phyloP scores from a whole-genome alignment of 805 yeast species.

The Lipomyces chichibuensis region DNA sequence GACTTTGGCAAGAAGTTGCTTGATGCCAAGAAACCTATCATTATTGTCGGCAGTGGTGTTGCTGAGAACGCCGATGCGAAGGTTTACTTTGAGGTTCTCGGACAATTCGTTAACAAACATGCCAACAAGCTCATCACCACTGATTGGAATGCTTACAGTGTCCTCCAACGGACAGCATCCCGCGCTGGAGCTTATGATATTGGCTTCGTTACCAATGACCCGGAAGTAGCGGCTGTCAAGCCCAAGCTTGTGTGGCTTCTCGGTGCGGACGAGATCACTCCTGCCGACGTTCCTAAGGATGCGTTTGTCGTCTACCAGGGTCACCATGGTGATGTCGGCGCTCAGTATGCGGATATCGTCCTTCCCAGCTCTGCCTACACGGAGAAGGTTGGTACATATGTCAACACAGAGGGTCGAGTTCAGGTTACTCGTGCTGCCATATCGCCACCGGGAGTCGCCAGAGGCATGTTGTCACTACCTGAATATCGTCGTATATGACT shows the following conservation, averaged over 20 bases:
- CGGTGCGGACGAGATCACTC: conserved; percentile 80
- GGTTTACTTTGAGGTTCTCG: conserved; percentile 61
- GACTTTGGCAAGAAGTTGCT: conserved; percentile 68
- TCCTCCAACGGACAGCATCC: conserved; percentile 84
- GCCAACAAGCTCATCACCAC: conserved; percentile 63
- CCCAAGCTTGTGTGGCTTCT: conserved; percentile 79
- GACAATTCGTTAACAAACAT: conserved; percentile 59
- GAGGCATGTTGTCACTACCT: conserved; percentile 42
- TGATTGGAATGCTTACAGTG: conserved; percentile 80
- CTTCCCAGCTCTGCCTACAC: conserved; percentile 89
- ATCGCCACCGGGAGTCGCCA: conserved; percentile 83
- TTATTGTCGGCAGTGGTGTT: conserved; percentile 80
- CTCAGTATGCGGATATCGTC: conserved; percentile 83
- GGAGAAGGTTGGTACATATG: conserved; percentile 81
- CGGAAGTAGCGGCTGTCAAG: conserved; percentile 51
- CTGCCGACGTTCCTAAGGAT: conserved; percentile 73
- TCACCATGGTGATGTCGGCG: conserved; percentile 89
- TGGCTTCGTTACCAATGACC: conserved; percentile 65
- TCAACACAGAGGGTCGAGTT: conserved; percentile 88
- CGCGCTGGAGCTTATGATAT: conserved; percentile 84
- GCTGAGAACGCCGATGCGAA: conserved; percentile 66
- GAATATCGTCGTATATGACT: not conserved
- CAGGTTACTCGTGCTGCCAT: conserved; percentile 85
- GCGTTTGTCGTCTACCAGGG: conserved; percentile 90
- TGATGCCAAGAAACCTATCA: conserved; percentile 71